Evolutionary conservation across 2,329 filamentous ascomycete genomes (phyloP).

Genomic region (Exophiala aquamarina): DNA sequence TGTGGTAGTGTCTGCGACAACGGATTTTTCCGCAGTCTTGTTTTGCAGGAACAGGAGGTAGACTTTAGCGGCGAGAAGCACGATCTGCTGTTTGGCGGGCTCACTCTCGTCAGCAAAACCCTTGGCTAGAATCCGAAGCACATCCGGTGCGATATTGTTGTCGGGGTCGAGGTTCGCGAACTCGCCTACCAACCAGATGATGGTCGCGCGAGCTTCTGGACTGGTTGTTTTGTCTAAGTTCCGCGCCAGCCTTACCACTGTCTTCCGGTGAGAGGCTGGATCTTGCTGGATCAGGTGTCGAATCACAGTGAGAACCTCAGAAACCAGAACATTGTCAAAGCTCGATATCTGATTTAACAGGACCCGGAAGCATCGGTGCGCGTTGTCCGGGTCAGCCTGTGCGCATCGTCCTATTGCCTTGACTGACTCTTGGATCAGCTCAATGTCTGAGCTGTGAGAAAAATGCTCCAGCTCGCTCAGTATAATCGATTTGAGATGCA

Average conservation of each 20-base stretch:
- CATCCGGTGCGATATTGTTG: slow-evolving; percentile 89
- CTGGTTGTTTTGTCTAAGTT: slow-evolving; percentile 87
- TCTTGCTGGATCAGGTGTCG: slow-evolving; percentile 93
- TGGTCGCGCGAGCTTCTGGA: slow-evolving; percentile 84
- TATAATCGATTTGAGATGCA: slow-evolving; percentile 78
- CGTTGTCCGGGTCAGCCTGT: slow-evolving; percentile 62
- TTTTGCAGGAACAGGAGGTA: slow-evolving; percentile 78
- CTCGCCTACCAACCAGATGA: slow-evolving; percentile 96
- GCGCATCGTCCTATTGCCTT: slow-evolving; percentile 92
- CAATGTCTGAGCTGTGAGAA: slow-evolving; percentile 70
- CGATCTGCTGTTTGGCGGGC: slow-evolving; percentile 83
- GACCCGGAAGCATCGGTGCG: slow-evolving; percentile 76
- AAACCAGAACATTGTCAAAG: slow-evolving; percentile 77
- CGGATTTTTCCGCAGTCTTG: slow-evolving; percentile 27
- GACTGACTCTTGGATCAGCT: slow-evolving; percentile 83
- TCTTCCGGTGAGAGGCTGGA: slow-evolving; percentile 75
- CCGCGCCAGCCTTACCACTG: slow-evolving; percentile 84
- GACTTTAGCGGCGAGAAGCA: slow-evolving; percentile 92
- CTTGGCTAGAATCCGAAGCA: slow-evolving; percentile 82
- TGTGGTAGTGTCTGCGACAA: slow-evolving; percentile 23
- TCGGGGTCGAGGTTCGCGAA: slow-evolving; percentile 78
- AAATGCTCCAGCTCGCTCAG: slow-evolving; percentile 94
- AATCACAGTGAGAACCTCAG: slow-evolving; percentile 91
- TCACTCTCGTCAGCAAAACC: slow-evolving; percentile 83
- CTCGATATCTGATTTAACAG: slow-evolving; percentile 86